phyloP scores from a whole-genome alignment of 257 asterid species.

The Solanum gandarillasii region DNA sequence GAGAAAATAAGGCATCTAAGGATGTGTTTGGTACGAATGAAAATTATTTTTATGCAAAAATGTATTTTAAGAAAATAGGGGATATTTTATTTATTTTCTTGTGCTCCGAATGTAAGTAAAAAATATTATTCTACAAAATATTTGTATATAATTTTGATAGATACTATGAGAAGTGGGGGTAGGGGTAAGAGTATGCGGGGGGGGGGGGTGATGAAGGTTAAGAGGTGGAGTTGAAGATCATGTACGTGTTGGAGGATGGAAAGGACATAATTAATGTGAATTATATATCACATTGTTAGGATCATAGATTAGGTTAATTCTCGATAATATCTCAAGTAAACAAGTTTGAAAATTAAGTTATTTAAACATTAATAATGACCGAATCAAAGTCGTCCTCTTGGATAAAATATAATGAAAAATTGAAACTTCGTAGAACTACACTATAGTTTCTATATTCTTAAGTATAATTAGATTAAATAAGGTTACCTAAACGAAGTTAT shows the following conservation, averaged over 20 bases:
- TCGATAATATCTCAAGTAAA: not conserved
- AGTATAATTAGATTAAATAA: not conserved
- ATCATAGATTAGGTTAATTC: not conserved
- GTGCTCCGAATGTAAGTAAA: too few species aligned
- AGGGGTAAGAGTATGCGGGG: not conserved
- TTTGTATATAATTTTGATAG: too few species aligned
- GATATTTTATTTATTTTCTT: too few species aligned
- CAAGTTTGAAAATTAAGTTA: not conserved
- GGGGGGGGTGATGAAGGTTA: not conserved
- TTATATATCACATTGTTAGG: too few species aligned
- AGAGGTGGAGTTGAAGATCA: not conserved
- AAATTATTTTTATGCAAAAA: too few species aligned
- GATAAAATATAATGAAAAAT: not conserved
- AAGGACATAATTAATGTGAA: too few species aligned
- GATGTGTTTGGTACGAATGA: too few species aligned
- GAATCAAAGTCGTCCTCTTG: not conserved
- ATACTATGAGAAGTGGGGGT: too few species aligned
- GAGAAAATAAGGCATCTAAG: too few species aligned
- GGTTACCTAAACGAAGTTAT: not conserved
- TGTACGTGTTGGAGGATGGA: not conserved
- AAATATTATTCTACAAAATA: too few species aligned
- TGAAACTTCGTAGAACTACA: not conserved
- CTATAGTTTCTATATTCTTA: not conserved
- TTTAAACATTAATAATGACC: not conserved
- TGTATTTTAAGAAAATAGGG: too few species aligned